A percentile compares a stretch with the other conserved stretches of the same genome.
These are phyloP conservation scores for Aspergillus proliferans DNA, from an alignment of 2,329 filamentous ascomycete genomes.

Conservation along the genomic window DNA sequence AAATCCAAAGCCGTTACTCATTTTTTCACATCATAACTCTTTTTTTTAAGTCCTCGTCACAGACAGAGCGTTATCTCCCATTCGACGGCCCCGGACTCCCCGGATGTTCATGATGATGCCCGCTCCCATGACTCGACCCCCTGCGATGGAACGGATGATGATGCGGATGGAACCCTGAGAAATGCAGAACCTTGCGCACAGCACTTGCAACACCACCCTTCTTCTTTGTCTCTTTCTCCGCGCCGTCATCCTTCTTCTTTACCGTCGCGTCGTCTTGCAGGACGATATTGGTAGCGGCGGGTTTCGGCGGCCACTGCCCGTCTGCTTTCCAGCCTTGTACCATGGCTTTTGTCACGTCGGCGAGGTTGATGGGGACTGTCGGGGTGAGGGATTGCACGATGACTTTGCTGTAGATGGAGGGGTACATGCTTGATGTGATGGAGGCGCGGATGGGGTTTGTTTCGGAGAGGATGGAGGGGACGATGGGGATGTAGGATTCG, in stretches of 20 bases:
- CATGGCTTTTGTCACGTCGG: conserved; percentile 71
- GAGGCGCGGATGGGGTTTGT: conserved; percentile 70
- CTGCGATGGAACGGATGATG: conserved; percentile 34
- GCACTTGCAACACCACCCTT: conserved; percentile 32
- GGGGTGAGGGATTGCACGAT: conserved; percentile 74
- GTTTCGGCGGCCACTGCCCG: conserved; percentile 81
- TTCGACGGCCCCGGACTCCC: background rate
- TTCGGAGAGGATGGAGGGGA: conserved; percentile 64
- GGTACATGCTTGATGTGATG: conserved; percentile 67
- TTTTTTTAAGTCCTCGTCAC: background rate
- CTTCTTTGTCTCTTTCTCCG: conserved; percentile 1
- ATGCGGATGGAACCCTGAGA: conserved; percentile 26
- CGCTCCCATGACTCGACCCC: conserved; percentile 18
- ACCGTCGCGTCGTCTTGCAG: conserved; percentile 23
- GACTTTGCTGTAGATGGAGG: conserved; percentile 83
- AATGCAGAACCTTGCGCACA: conserved; percentile 36
- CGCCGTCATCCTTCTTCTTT: conserved; percentile 11
- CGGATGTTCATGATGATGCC: background rate
- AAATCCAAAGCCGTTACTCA: background rate
- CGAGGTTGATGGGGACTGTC: conserved; percentile 79
- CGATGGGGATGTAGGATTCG: conserved; percentile 62
- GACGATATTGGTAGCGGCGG: conserved; percentile 30
- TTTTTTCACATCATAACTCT: background rate
- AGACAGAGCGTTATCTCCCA: background rate
- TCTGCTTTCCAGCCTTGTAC: conserved; percentile 89